Evolutionary conservation across 1,284 basidiomycete genomes (phyloP).

Genomic region (Fomitopsis palustris): DNA sequence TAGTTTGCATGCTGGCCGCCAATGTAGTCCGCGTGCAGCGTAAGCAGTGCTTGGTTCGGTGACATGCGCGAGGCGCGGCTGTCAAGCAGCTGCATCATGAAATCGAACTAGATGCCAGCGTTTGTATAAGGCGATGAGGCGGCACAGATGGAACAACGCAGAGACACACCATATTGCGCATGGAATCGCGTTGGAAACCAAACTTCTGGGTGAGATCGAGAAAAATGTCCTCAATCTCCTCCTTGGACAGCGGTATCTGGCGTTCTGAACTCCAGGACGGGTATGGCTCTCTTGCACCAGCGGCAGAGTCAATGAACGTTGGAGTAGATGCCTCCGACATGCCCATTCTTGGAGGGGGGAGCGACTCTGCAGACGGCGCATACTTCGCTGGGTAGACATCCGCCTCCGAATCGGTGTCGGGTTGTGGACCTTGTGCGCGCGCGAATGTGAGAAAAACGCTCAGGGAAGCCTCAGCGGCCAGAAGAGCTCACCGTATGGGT

Average conservation of each 20-base stretch:
- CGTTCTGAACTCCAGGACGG: slow-evolving; percentile 93
- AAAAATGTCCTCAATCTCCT: slow-evolving; percentile 99
- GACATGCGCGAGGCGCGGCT: slow-evolving; percentile 97
- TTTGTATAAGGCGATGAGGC: neutral
- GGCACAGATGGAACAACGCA: slow-evolving; percentile 33
- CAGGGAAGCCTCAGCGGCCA: neutral
- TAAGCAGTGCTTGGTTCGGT: slow-evolving; percentile 91
- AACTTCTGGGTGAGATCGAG: slow-evolving; percentile 99
- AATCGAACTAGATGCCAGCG: slow-evolving; percentile 72
- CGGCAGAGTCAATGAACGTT: slow-evolving; percentile 55
- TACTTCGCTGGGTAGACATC: slow-evolving; percentile 69
- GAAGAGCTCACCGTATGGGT: slow-evolving; percentile 49
- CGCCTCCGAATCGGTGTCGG: slow-evolving; percentile 73
- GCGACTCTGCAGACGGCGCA: slow-evolving; percentile 68
- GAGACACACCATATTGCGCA: slow-evolving; percentile 83
- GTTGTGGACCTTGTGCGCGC: slow-evolving; percentile 39
- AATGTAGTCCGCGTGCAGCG: slow-evolving; percentile 98
- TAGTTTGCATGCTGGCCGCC: slow-evolving; percentile 97
- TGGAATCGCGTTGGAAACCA: slow-evolving; percentile 93
- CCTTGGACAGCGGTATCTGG: slow-evolving; percentile 94
- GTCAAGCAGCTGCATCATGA: slow-evolving; percentile 97
- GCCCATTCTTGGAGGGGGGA: slow-evolving; percentile 56
- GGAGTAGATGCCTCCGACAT: slow-evolving; percentile 62
- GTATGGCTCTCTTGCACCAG: slow-evolving; percentile 71
- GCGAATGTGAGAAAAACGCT: slow-evolving; percentile 14